A percentile compares a stretch with the other conserved stretches of the same genome.
Evolutionary conservation across 2,329 filamentous ascomycete genomes (phyloP).

Genomic region (Colletotrichum incanum): DNA sequence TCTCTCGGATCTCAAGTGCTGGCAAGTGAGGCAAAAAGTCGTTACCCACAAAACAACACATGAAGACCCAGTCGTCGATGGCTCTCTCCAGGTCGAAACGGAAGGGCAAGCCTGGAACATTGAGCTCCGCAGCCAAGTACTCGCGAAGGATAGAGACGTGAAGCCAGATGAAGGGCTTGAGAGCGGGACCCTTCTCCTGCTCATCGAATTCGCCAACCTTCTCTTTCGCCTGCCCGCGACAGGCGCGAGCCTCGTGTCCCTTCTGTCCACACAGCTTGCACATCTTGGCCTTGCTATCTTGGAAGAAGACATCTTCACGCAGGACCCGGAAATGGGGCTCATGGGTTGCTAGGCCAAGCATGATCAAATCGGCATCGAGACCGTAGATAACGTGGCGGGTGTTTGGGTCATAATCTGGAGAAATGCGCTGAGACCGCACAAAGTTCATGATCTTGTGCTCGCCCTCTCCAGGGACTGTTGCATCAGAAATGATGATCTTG

Average conservation of each 20-base stretch:
- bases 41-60: slow-evolving; percentile 99
- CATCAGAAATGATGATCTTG: slow-evolving; percentile 98
- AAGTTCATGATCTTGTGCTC: slow-evolving; percentile 99
- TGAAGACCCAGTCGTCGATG: slow-evolving; percentile 98
- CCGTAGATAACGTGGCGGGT: slow-evolving; percentile 99
- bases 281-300: slow-evolving; percentile 85
- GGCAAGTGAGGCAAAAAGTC: slow-evolving; percentile 98
- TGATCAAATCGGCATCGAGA: slow-evolving; percentile 97
- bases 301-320: slow-evolving; percentile 96
- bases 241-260: slow-evolving; percentile 91
- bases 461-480: slow-evolving; percentile 96
- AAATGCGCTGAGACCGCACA: slow-evolving; percentile 91
- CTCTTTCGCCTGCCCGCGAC: slow-evolving; percentile 83
- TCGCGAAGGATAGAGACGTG: slow-evolving; percentile 93
- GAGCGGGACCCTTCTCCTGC: slow-evolving; percentile 77
- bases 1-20: slow-evolving; percentile 96
- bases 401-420: slow-evolving; percentile 94
- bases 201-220: slow-evolving; percentile 87
- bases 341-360: slow-evolving; percentile 96
- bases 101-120: slow-evolving; percentile 87
- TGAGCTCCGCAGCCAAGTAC: slow-evolving; percentile 91
- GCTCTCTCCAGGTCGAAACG: slow-evolving; percentile 94
- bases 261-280: slow-evolving; percentile 94
- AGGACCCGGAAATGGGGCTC: slow-evolving; percentile 97
- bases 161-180: slow-evolving; percentile 98